phyloP scores from a whole-genome alignment of 306 rosid species.

The Begonia masoniana region DNA sequence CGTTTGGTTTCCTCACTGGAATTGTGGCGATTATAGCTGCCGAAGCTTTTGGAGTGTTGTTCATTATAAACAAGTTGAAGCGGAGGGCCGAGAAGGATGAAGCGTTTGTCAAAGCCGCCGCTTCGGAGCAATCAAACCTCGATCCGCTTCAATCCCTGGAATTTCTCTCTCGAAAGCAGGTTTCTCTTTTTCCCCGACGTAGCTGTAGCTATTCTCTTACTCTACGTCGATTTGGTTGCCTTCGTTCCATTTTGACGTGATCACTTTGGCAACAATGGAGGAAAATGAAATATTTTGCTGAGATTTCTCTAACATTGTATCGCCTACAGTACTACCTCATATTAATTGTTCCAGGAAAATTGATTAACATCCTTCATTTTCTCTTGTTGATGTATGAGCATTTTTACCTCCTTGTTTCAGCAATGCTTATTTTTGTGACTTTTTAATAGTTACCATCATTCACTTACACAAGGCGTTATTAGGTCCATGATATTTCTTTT shows the following conservation, averaged over 20 bases:
- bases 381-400: too few relatives aligned
- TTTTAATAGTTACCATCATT: too few relatives aligned
- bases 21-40: slow-evolving; percentile 37
- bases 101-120: slow-evolving; percentile 7
- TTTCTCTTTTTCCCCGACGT: slow-evolving; percentile 6
- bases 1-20: slow-evolving; percentile 61
- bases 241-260: neutral
- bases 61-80: slow-evolving; percentile 40
- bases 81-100: slow-evolving; percentile 18
- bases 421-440: too few relatives aligned
- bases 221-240: neutral
- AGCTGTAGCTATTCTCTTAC: neutral
- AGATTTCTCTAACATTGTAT: too few relatives aligned
- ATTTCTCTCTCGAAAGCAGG: slow-evolving; percentile 52
- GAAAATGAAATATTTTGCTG: too few relatives aligned
- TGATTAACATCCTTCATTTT: too few relatives aligned
- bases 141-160: slow-evolving; percentile 35
- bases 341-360: too few relatives aligned
- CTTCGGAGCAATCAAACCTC: slow-evolving; percentile 10
- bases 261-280: too few relatives aligned
- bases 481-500: too few relatives aligned
- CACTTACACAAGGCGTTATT: too few relatives aligned
- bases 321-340: too few relatives aligned
- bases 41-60: slow-evolving; percentile 31
- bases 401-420: too few relatives aligned